phyloP scores from a whole-genome alignment of 306 rosid species.

The Cyclanthera cordifolia region DNA sequence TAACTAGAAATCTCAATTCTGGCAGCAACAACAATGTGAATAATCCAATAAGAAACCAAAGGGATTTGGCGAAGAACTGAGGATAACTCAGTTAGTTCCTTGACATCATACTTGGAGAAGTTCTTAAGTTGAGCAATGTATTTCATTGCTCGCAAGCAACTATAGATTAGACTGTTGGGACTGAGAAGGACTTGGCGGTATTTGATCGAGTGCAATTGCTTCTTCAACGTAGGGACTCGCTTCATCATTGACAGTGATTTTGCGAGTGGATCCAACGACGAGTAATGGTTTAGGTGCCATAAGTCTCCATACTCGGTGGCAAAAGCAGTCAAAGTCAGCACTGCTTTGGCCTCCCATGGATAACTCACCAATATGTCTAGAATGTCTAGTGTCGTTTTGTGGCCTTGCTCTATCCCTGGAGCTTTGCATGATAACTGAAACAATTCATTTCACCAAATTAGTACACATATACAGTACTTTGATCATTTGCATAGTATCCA shows the following conservation, averaged over 20 bases:
- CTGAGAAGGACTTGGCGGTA: neutral
- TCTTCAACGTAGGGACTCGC: neutral
- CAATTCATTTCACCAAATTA: neutral
- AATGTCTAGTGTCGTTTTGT: neutral
- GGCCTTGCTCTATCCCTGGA: neutral
- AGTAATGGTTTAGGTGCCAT: conserved; percentile 11
- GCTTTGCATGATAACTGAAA: conserved; percentile 6
- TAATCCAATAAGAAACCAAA: conserved; percentile 2
- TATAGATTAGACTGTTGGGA: neutral
- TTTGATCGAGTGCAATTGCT: neutral
- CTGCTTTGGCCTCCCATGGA: conserved; percentile 15
- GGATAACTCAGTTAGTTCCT: neutral
- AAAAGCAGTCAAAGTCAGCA: conserved; percentile 6
- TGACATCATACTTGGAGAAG: neutral
- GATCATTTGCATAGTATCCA: too few species aligned
- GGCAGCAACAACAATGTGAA: neutral
- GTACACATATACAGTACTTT: too few species aligned
- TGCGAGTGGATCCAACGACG: neutral
- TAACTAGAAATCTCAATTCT: neutral
- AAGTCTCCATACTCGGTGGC: conserved; percentile 4
- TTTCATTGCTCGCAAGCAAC: neutral
- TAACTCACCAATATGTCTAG: neutral
- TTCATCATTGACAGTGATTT: conserved; percentile 4
- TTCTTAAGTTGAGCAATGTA: neutral
- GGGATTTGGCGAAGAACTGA: conserved; percentile 1